Conservation (phyloP, 345 rosid genomes). For the rapeseed (Brassica napus) region Da-Ae NC_063445.1:12341001-12341500, state of each 20-base stretch:
- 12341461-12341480: too few relatives aligned
- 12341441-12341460: too few relatives aligned
- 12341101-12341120: too few relatives aligned
- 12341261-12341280: constrained; percentile 69
- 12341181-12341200: constrained; percentile 52
- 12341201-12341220: constrained; percentile 41
- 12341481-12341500: too few relatives aligned
- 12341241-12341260: constrained; percentile 59
- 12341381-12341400: too few relatives aligned
- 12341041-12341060: constrained; percentile 69
- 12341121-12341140: too few relatives aligned
- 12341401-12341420: too few relatives aligned
- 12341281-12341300: constrained; percentile 53
- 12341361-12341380: too few relatives aligned
- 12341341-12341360: too few relatives aligned
- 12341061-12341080: constrained; percentile 57
- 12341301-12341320: constrained; percentile 23
- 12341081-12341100: too few relatives aligned
- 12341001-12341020: constrained; percentile 61
- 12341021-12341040: constrained; percentile 84
- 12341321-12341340: neutral
- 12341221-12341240: constrained; percentile 51
- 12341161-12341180: constrained; percentile 49
- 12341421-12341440: too few relatives aligned
- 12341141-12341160: constrained; percentile 32